A percentile compares a stretch with the other conserved stretches of the same genome.
Conservation (phyloP, 2,329 filamentous ascomycete genomes). For the Colletotrichum sojae region DNA sequence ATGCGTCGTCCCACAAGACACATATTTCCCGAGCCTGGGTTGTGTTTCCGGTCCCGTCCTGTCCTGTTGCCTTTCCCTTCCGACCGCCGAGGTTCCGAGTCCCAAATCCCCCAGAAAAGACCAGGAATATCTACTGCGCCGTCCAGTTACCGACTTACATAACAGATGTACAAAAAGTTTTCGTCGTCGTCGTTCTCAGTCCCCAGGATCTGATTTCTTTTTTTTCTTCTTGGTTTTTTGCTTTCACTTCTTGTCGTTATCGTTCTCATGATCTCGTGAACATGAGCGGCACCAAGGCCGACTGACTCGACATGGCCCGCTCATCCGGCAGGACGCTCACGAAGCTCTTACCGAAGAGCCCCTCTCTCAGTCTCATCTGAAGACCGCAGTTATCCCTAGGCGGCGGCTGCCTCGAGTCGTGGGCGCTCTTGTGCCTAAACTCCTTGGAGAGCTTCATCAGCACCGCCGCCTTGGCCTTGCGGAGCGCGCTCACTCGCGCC, state of each 20-base stretch:
- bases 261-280: constrained; percentile 62
- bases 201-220: constrained; percentile 1
- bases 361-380: constrained; percentile 57
- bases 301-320: constrained; percentile 65
- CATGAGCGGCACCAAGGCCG: constrained; percentile 71
- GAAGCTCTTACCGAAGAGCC: constrained; percentile 57
- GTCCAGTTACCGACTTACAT: constrained; percentile 27
- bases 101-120: constrained; percentile 13
- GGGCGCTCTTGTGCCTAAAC: constrained; percentile 50
- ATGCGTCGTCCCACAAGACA: constrained; percentile 14
- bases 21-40: constrained; percentile 2
- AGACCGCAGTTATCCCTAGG: constrained; percentile 47
- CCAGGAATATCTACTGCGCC: constrained; percentile 25
- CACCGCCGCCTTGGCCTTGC: constrained; percentile 73
- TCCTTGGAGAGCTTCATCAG: constrained; percentile 71
- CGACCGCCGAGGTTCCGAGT: constrained; percentile 26
- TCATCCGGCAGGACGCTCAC: constrained; percentile 58
- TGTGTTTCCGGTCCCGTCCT: constrained; percentile 13
- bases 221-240: neutral
- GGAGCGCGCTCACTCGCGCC: constrained; percentile 67
- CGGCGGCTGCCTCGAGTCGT: constrained; percentile 29
- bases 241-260: constrained; percentile 8
- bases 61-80: constrained; percentile 30
- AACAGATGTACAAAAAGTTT: constrained; percentile 33
- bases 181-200: constrained; percentile 10